Evolutionary conservation across 192 early-diverging fungal species (phyloP), one percentile per base, ranked within the genome.

Genomic region (Coemansia sp.): DNA sequence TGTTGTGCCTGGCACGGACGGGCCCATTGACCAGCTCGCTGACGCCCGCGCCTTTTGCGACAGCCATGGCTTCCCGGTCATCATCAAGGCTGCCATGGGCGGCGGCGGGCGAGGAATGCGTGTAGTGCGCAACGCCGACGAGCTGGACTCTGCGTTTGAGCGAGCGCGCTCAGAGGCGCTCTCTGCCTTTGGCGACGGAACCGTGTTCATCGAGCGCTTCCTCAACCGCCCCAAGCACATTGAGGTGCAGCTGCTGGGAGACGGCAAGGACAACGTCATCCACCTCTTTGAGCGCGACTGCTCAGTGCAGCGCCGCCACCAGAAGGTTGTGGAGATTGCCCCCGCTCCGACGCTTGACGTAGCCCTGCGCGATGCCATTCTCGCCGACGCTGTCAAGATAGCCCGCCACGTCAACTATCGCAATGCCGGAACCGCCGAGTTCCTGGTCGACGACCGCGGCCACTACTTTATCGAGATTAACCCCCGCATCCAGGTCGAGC

Each of bases 391-490:
- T 9, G 87, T 96, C 74, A 95, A 92, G 82, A 85, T 99, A 62
- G 94, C 95, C 37, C 87, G 91, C 66, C 79, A 84, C 60, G 91
- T 92, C 61, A 88, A 89, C 68, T 99, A 99, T 86, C 86, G 90
- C 76, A 97, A 95, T 76, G 96, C 96, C 20, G 96, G 96, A 62
- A 99, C 96, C 0, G 96, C 92, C 36, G 96, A 99, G 75, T 99
- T 97, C 85, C 86, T 99, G 64, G 93, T 96, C 1, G 95, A 97
- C 72, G 65, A 77, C 52, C 85, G 94, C 61, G 88, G 91, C 69
- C 89, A 95, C 84, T 99, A 97, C 87, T 99, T 99, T 66, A 95
- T 99, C 61, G 96, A 99, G 83, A 93, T 97, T 70, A 97, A 99
- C 76, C 94, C 96, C 52, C 89, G 96, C 80, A 92, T 98, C 61